Percentiles rank a stretch among this genome's conserved stretches.
These are phyloP conservation scores for Arabis alpina DNA, from an alignment of 345 rosid genomes.

Conservation along the genomic window DNA sequence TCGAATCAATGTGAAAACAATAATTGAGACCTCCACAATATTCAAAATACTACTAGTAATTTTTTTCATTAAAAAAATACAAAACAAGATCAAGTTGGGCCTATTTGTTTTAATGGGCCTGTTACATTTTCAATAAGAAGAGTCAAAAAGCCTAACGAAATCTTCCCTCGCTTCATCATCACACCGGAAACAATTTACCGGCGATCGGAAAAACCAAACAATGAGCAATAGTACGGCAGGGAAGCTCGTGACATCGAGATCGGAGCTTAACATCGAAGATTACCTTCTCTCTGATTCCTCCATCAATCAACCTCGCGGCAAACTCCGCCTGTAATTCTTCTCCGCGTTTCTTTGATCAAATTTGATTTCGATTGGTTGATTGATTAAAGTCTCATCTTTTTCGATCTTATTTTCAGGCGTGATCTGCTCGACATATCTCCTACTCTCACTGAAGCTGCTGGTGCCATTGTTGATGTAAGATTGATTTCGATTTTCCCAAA, in stretches of 20 bases:
- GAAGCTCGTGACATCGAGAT: slow-evolving; percentile 60
- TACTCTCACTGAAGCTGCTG: slow-evolving; percentile 92
- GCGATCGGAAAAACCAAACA: slow-evolving; percentile 22
- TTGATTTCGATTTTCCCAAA: slow-evolving; percentile 1
- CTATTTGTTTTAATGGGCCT: slow-evolving; percentile 20
- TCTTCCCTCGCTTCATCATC: background rate
- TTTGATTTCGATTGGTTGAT: slow-evolving; percentile 16
- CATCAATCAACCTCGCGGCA: slow-evolving; percentile 80
- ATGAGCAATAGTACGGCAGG: slow-evolving; percentile 43
- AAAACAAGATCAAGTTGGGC: background rate
- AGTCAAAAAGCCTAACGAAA: background rate
- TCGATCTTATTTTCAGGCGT: slow-evolving; percentile 48
- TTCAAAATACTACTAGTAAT: too few relatives aligned
- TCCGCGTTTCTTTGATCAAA: slow-evolving; percentile 3
- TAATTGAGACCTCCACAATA: too few relatives aligned
- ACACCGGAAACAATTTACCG: slow-evolving; percentile 7
- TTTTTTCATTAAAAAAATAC: too few relatives aligned
- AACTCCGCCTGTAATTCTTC: slow-evolving; percentile 72
- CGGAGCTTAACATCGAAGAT: slow-evolving; percentile 91
- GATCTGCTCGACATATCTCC: slow-evolving; percentile 95
- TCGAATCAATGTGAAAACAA: too few relatives aligned
- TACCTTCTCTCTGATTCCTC: slow-evolving; percentile 94
- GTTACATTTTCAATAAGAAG: background rate
- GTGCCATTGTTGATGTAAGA: slow-evolving; percentile 94
- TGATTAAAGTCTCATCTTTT: background rate